Conservation (phyloP, 805 yeast genomes). For the Myxozyma vanderwaltii region DNA sequence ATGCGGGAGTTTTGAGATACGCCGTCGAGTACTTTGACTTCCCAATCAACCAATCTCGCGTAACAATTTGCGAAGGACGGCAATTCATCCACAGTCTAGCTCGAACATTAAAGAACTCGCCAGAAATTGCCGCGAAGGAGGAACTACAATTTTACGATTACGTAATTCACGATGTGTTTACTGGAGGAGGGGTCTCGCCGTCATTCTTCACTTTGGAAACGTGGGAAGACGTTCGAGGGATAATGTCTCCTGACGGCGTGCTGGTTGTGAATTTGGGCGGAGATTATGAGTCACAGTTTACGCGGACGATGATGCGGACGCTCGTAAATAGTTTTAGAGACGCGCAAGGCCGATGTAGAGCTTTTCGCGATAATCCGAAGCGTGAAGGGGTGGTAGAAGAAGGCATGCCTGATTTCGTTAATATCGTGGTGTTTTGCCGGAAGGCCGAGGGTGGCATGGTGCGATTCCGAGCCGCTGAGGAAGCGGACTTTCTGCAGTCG, state of each 20-base stretch:
- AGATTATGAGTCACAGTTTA: slow-evolving; percentile 4
- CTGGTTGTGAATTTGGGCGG: slow-evolving; percentile 32
- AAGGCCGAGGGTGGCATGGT: slow-evolving; percentile 6
- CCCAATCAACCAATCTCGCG: slow-evolving; percentile 13
- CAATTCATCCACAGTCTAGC: slow-evolving; percentile 10
- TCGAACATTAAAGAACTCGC: background rate
- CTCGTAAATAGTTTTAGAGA: slow-evolving; percentile 13
- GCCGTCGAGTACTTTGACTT: slow-evolving; percentile 26
- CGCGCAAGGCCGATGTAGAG: slow-evolving; percentile 20
- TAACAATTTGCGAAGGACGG: slow-evolving; percentile 18
- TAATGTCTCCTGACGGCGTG: slow-evolving; percentile 28
- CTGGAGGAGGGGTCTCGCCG: slow-evolving; percentile 30
- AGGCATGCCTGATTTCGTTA: slow-evolving; percentile 8
- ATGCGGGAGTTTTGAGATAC: slow-evolving; percentile 19
- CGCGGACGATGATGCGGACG: slow-evolving; percentile 18
- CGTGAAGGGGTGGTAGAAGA: background rate
- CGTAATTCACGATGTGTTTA: slow-evolving; percentile 30
- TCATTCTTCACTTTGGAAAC: slow-evolving; percentile 23
- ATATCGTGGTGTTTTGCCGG: slow-evolving; percentile 30
- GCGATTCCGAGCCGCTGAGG: slow-evolving; percentile 18
- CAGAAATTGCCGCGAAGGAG: slow-evolving; percentile 1
- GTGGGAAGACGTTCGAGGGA: slow-evolving; percentile 20
- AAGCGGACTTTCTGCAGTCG: slow-evolving; percentile 25
- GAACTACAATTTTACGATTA: slow-evolving; percentile 22
- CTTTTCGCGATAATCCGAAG: slow-evolving; percentile 22